Base-by-base conservation (phyloP, 2,329 filamentous ascomycete genomes). In the Penicillium sp. region DNA sequence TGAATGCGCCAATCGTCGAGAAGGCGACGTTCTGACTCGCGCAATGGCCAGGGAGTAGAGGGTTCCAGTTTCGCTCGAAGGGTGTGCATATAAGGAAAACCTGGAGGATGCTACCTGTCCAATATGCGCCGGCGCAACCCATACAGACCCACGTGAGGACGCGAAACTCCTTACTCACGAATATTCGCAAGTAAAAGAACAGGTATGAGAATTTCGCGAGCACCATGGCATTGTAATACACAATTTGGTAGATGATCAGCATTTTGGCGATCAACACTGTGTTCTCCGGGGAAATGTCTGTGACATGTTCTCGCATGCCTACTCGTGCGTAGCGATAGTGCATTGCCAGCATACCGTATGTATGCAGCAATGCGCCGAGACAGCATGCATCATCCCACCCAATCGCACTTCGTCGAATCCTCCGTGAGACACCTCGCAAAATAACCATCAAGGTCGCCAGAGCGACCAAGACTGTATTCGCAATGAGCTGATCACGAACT, bases 371-470 rank as follows among this genome's bases (percentile, higher is more conserved):
- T 1, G 53, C 60, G 18, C 49, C 49, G 21, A 70, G 58, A 14
- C 64, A 62, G 42, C 62, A 71, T 22, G 56, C 56, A 61, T 70
- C 69, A 42, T 71, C 68, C 67, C 67, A 70, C 58, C 67, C 67
- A 27, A 71, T 46, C 32, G 56, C 55, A n/a, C 60, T 67, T 47
- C 64, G 54, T 47, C 67, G 59, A 24, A 67, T 55, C n/a, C 56
- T 61, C 31, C 68, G 59, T 21, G 69, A 67, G 43, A 69, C 49
- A 47, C 69, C 65, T 21, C 68, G 66, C 7, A 71, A 51, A 31
- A 66, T 58, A 9, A 71, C 58, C 14, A 66, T 50, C 7, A 65
- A 32, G 2, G 67, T 62, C 7, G 67, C 68, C 2, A 66, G 31
- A 13, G 63, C 63, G 10, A 69, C 68, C 14, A 70, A 39, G 32